phyloP scores from a whole-genome alignment of 148 eudicot genomes.

The Chenopodium formosanum region DNA sequence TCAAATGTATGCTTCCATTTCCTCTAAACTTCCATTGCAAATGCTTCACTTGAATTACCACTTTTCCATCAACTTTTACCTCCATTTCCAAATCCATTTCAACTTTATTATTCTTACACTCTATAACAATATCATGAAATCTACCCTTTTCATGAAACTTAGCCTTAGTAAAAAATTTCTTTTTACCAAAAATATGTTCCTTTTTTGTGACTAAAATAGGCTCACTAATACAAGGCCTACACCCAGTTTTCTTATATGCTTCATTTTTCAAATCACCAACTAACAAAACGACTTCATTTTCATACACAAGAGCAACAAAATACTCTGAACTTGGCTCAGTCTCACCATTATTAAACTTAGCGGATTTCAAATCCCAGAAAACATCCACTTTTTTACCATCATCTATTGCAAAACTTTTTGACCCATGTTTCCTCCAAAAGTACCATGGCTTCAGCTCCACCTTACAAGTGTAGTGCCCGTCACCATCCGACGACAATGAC shows the following conservation, averaged over 20 bases:
- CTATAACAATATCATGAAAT: constrained; percentile 48
- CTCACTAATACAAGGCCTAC: constrained; percentile 38
- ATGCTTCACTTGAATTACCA: constrained; percentile 51
- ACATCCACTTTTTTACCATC: constrained; percentile 39
- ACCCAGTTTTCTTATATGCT: constrained; percentile 48
- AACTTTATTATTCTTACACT: constrained; percentile 33
- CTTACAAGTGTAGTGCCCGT: constrained; percentile 47
- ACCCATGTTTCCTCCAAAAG: constrained; percentile 76
- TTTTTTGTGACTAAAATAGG: constrained; percentile 46
- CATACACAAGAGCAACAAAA: constrained; percentile 57
- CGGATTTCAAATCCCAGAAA: constrained; percentile 60
- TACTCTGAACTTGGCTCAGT: constrained; percentile 59
- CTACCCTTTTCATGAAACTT: constrained; percentile 46
- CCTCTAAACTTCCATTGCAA: constrained; percentile 85
- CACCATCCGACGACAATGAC: constrained; percentile 16
- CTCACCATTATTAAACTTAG: constrained; percentile 44
- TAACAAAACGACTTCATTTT: constrained; percentile 46
- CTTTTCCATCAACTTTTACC: constrained; percentile 53
- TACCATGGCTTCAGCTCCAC: constrained; percentile 86
- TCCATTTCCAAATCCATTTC: constrained; percentile 59
- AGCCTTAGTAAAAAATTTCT: constrained; percentile 43
- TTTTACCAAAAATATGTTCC: constrained; percentile 62
- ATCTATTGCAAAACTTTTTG: constrained; percentile 45
- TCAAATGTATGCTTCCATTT: constrained; percentile 48
- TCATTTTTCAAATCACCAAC: constrained; percentile 62